Conservation (phyloP, 257 asterid species). For the Thymus mandschuricus region DNA sequence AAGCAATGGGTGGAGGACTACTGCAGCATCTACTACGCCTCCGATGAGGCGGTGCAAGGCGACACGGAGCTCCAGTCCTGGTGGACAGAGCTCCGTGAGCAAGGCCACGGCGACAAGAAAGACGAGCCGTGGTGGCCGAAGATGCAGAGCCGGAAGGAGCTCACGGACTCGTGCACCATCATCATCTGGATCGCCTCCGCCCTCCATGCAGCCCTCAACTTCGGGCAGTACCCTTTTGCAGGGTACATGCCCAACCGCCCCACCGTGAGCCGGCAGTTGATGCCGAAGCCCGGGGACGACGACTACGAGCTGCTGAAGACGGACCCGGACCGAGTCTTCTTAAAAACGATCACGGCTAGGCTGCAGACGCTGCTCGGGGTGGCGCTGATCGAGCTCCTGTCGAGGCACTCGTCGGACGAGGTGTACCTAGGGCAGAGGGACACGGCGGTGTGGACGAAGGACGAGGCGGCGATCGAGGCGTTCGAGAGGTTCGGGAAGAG, state of each 20-base stretch:
- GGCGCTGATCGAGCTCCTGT: conserved; percentile 49
- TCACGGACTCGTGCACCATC: conserved; percentile 41
- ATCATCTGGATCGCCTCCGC: conserved; percentile 53
- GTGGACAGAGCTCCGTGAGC: conserved; percentile 56
- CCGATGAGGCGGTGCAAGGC: conserved; percentile 30
- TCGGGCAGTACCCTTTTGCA: conserved; percentile 55
- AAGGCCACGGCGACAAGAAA: conserved; percentile 53
- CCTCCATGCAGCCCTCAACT: conserved; percentile 52
- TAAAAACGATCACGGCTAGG: conserved; percentile 50
- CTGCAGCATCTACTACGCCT: conserved; percentile 43
- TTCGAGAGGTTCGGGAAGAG: conserved; percentile 43
- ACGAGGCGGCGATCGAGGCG: conserved; percentile 35
- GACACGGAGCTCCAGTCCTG: conserved; percentile 50
- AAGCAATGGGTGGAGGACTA: conserved; percentile 50
- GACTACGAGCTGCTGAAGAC: conserved; percentile 44
- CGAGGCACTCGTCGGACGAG: conserved; percentile 53
- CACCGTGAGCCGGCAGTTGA: conserved; percentile 47
- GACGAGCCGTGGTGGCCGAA: conserved; percentile 56
- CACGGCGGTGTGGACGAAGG: conserved; percentile 48
- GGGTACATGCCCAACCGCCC: conserved; percentile 59
- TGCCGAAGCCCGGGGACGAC: conserved; percentile 45
- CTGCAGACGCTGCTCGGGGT: conserved; percentile 52
- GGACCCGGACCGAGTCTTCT: conserved; percentile 43
- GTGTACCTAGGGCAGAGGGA: conserved; percentile 54
- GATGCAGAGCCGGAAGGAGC: conserved; percentile 44